phyloP scores from a whole-genome alignment of 805 yeast genomes.

The Maudiozyma barnettii region DNA sequence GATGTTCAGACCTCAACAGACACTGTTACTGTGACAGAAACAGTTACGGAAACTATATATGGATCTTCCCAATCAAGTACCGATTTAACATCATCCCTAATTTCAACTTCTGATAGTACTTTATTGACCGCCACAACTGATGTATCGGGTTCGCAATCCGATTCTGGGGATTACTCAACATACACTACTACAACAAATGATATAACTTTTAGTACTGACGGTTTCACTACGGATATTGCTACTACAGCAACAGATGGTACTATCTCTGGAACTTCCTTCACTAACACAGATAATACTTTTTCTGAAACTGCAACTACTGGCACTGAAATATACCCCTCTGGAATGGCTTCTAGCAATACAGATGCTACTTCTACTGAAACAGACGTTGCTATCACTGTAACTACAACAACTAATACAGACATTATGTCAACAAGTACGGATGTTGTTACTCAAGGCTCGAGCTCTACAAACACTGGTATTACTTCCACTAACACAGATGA shows the following conservation, averaged over 20 bases:
- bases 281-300: not conserved
- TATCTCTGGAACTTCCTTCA: no score
- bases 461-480: not conserved
- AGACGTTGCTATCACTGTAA: not conserved
- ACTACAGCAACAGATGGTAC: no score
- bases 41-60: not conserved
- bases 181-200: not conserved
- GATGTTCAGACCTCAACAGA: not conserved
- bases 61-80: not conserved
- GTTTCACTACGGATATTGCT: no score
- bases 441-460: no score
- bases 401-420: not conserved
- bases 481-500: not conserved
- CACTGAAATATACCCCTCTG: not conserved
- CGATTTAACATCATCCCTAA: no score
- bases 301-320: not conserved
- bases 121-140: not conserved
- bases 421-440: not conserved
- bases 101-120: no score
- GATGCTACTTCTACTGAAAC: not conserved
- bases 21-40: not conserved
- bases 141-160: not conserved
- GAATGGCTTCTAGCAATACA: not conserved
- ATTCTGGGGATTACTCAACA: not conserved
- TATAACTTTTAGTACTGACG: no score